Conservation (phyloP, 1,284 basidiomycete species). For the Rhodotorula glutinis region DNA sequence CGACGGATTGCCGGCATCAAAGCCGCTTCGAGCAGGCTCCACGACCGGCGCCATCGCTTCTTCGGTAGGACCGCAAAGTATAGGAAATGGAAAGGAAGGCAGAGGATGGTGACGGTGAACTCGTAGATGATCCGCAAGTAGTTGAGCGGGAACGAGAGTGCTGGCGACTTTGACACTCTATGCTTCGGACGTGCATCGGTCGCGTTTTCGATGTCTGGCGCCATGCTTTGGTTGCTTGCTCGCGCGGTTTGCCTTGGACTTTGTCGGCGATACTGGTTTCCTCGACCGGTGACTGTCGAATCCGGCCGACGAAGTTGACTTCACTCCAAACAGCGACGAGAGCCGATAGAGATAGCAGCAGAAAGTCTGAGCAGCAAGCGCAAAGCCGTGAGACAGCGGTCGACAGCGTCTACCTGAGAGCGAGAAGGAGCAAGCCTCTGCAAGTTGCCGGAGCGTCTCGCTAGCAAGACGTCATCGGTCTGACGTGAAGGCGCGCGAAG, state of each 20-base stretch:
- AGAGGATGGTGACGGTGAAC: constrained; percentile 1
- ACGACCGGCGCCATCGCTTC: constrained; percentile 12
- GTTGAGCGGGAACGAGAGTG: neutral
- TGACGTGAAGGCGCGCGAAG: too few relatives aligned
- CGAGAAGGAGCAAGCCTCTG: too few relatives aligned
- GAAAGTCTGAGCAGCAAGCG: too few relatives aligned
- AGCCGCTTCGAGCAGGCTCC: constrained; percentile 15
- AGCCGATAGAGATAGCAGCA: too few relatives aligned
- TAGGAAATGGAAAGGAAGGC: constrained; percentile 14
- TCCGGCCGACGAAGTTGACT: too few relatives aligned
- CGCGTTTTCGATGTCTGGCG: neutral
- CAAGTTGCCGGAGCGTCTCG: too few relatives aligned
- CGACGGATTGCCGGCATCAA: constrained; percentile 3
- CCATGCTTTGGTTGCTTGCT: neutral
- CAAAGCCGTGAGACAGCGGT: too few relatives aligned
- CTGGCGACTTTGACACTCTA: neutral
- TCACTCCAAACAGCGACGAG: too few relatives aligned
- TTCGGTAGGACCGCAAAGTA: constrained; percentile 9
- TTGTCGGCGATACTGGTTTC: too few relatives aligned
- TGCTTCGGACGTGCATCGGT: neutral
- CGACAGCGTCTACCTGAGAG: too few relatives aligned
- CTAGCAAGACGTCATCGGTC: too few relatives aligned
- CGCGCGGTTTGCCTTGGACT: neutral
- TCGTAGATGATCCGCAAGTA: constrained; percentile 4
- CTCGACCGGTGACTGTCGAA: too few relatives aligned